Evolutionary conservation across 768 basidiomycete genomes (phyloP).

Genomic region (Suillus americanus): DNA sequence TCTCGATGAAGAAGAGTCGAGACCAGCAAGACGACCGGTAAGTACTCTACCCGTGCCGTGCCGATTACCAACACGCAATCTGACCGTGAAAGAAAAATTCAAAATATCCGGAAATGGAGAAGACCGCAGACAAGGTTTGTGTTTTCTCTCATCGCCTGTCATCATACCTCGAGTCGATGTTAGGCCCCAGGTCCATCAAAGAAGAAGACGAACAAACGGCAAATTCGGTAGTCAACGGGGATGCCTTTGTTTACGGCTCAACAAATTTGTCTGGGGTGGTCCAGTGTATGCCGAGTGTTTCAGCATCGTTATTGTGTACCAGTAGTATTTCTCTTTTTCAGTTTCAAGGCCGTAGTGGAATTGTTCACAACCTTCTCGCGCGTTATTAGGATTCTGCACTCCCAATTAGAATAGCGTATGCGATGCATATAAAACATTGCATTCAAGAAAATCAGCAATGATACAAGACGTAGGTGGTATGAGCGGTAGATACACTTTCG

Average conservation of each 20-base stretch:
- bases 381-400: no score
- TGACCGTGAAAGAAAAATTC: conserved; percentile 20
- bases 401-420: neutral
- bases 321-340: neutral
- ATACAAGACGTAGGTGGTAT: neutral
- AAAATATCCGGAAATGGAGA: conserved; percentile 18
- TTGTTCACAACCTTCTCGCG: neutral
- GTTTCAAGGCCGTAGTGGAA: neutral
- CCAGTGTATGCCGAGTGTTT: neutral
- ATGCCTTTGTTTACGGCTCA: neutral
- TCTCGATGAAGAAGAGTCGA: conserved; percentile 17
- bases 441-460: neutral
- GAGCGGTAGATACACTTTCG: conserved; percentile 1
- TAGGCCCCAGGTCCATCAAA: conserved; percentile 15
- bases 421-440: neutral
- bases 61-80: neutral
- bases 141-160: neutral
- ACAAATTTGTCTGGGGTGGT: neutral
- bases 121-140: conserved; percentile 23
- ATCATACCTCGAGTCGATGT: conserved; percentile 7
- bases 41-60: conserved; percentile 1
- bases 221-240: conserved; percentile 4
- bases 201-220: conserved; percentile 26
- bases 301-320: neutral
- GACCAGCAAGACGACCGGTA: conserved; percentile 30